Evolutionary conservation across 163 green algal genomes (phyloP).

Genomic region (Scenedesmus sp.): DNA sequence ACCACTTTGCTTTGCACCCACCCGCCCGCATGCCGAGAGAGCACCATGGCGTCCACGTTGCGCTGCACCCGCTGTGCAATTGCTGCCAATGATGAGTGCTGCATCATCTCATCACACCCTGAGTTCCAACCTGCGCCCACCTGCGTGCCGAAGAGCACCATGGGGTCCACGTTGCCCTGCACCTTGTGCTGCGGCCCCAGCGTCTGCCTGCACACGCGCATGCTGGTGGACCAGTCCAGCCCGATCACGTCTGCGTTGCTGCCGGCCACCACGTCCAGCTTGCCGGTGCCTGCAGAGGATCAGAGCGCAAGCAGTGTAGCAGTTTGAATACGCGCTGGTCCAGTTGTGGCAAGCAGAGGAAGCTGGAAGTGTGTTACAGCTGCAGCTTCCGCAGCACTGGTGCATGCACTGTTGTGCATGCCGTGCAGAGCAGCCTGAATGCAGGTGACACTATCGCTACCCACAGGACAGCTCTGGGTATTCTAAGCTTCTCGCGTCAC

Average conservation of each 20-base stretch:
- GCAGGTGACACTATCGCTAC: no score
- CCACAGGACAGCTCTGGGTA: no score
- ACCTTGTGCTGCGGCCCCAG: conserved; percentile 61
- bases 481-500: no score
- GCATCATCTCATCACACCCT: background rate
- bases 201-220: conserved; percentile 75
- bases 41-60: conserved; percentile 97
- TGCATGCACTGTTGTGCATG: no score
- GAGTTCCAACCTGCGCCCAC: conserved; percentile 35
- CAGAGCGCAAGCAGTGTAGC: background rate
- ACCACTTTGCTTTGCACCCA: no score
- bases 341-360: no score
- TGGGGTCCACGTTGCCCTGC: conserved; percentile 97
- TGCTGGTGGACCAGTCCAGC: conserved; percentile 93
- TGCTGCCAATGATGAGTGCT: background rate
- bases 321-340: no score
- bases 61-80: conserved; percentile 59
- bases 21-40: conserved; percentile 79
- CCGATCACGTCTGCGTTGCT: conserved; percentile 93
- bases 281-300: conserved; percentile 79
- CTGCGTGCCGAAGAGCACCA: conserved; percentile 94
- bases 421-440: no score
- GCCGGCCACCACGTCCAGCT: conserved; percentile 83
- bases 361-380: no score
- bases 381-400: no score